These are phyloP conservation scores for Sporothrix brasiliensis DNA, from an alignment of 2,329 filamentous ascomycete species.

Conservation along the genomic window DNA sequence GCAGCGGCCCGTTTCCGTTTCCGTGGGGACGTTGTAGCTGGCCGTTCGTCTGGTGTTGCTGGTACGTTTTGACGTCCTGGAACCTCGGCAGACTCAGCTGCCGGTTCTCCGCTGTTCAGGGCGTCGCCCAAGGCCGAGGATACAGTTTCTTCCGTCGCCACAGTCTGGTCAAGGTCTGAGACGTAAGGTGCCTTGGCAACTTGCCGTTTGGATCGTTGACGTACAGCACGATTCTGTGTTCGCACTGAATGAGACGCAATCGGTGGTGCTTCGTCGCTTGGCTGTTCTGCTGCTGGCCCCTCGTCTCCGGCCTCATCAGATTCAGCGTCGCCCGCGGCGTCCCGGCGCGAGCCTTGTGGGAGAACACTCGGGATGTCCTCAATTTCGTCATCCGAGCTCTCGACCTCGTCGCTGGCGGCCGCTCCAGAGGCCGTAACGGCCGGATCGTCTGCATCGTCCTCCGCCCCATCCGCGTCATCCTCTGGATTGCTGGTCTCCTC, in stretches of 20 bases:
- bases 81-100: neutral
- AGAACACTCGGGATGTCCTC: slow-evolving; percentile 30
- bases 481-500: neutral
- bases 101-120: neutral
- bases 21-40: neutral
- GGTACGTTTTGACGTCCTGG: neutral
- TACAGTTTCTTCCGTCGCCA: neutral
- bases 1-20: slow-evolving; percentile 23
- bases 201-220: slow-evolving; percentile 9
- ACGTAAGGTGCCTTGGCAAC: slow-evolving; percentile 2
- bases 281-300: neutral
- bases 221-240: neutral
- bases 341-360: slow-evolving; percentile 7
- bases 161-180: neutral
- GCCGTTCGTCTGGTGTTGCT: neutral
- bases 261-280: neutral
- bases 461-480: too few relatives aligned
- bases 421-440: neutral
- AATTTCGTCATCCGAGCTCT: slow-evolving; percentile 32
- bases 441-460: neutral
- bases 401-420: neutral
- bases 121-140: neutral
- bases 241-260: neutral
- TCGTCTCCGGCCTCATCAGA: neutral
- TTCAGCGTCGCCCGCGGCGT: neutral